Evolutionary conservation across 305 asterid genomes (phyloP).

Genomic region (Rubia peregrina): DNA sequence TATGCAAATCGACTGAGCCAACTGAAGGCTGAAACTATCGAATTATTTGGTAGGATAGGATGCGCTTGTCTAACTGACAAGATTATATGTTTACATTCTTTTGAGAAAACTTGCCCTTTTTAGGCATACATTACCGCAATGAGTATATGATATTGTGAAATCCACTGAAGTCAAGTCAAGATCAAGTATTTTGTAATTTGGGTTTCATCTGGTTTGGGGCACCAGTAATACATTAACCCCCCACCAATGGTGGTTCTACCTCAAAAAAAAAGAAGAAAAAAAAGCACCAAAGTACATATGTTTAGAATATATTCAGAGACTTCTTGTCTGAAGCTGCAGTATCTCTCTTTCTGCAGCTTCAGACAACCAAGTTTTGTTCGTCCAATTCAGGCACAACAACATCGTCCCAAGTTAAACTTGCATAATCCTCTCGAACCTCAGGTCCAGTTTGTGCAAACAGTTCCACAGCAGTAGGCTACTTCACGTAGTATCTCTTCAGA

Average conservation of each 20-base stretch:
- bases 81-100: background rate
- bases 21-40: background rate
- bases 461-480: conserved; percentile 60
- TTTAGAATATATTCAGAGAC: background rate
- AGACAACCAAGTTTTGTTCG: conserved; percentile 49
- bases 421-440: conserved; percentile 30
- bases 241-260: no score
- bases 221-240: no score
- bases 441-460: conserved; percentile 62
- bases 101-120: background rate
- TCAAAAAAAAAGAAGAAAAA: no score
- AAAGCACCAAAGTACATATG: background rate
- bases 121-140: background rate
- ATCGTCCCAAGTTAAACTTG: conserved; percentile 39
- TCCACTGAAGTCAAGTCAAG: background rate
- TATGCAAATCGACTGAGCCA: background rate
- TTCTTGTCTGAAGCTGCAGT: no score
- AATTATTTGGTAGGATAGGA: background rate
- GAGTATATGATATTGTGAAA: background rate
- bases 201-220: no score
- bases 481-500: conserved; percentile 55
- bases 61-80: conserved; percentile 3
- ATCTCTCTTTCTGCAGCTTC: conserved; percentile 12
- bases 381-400: conserved; percentile 49
- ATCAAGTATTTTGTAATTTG: no score